Percentiles rank a stretch among this genome's conserved stretches.
Conservation (phyloP, 202 grass and related monocot species). For the Saccharum hybrid region DNA sequence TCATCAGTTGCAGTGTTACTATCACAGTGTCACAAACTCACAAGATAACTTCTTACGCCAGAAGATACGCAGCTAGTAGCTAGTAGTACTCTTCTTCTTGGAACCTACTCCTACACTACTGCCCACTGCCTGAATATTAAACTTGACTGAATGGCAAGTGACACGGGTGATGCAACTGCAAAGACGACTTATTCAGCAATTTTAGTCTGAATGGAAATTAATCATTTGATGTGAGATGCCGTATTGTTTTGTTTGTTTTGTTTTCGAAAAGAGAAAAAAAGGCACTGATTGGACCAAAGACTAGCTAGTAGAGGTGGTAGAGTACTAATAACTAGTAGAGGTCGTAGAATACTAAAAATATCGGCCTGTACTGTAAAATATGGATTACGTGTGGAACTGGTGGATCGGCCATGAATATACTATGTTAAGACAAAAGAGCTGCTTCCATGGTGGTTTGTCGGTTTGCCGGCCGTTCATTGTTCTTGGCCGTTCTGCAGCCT, state of each 20-base stretch:
- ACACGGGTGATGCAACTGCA: slow-evolving; percentile 33
- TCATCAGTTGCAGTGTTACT: neutral
- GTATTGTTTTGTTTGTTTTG: neutral
- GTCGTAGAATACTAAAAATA: neutral
- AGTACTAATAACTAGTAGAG: neutral
- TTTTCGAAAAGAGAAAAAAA: neutral
- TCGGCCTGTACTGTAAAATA: neutral
- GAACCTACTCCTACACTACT: neutral
- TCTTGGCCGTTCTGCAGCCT: slow-evolving; percentile 13
- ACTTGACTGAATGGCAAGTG: neutral
- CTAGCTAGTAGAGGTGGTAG: slow-evolving; percentile 7
- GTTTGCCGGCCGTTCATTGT: slow-evolving; percentile 23
- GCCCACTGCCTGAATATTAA: neutral
- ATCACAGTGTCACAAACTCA: neutral
- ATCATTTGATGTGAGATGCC: neutral
- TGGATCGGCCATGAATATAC: neutral
- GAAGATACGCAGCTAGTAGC: neutral
- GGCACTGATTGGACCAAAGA: neutral
- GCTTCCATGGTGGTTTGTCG: slow-evolving; percentile 5
- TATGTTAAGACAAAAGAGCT: neutral
- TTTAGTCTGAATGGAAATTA: slow-evolving; percentile 3
- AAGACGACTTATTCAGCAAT: slow-evolving; percentile 31
- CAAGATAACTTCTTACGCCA: neutral
- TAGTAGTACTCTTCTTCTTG: neutral
- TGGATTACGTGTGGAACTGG: slow-evolving; percentile 30